Evolutionary conservation across 1,284 basidiomycete species (phyloP).

Genomic region (Apiotrichum sp.): DNA sequence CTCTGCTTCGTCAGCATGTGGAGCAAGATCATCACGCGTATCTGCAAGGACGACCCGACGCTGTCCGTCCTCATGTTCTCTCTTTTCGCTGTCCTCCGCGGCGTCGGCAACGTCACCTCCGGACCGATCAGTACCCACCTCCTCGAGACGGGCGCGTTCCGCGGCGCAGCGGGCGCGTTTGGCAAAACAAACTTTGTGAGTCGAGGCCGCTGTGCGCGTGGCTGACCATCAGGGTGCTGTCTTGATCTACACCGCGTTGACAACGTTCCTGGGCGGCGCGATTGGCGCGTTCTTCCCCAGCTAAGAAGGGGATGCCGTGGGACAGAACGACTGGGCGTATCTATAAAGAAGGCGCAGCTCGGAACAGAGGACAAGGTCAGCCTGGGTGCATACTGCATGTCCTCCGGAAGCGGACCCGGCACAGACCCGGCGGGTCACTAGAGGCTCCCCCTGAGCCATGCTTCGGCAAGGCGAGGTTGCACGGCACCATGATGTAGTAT

Average conservation of each 20-base stretch:
- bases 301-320: neutral
- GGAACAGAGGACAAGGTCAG: too few species aligned
- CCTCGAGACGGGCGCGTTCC: conserved; percentile 21
- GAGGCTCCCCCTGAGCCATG: too few species aligned
- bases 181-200: conserved; percentile 30
- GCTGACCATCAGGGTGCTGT: conserved; percentile 4
- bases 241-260: conserved; percentile 11
- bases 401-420: too few species aligned
- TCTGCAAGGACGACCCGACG: conserved; percentile 36
- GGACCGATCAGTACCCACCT: conserved; percentile 34
- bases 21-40: conserved; percentile 30
- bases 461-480: too few species aligned
- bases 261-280: conserved; percentile 18
- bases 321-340: too few species aligned
- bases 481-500: too few species aligned
- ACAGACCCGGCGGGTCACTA: too few species aligned
- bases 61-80: conserved; percentile 34
- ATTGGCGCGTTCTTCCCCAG: conserved; percentile 8
- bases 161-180: conserved; percentile 35
- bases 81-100: conserved; percentile 37
- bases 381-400: too few species aligned
- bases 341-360: too few species aligned
- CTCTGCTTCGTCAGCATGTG: conserved; percentile 33
- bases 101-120: conserved; percentile 43
- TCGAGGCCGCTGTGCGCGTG: neutral